phyloP scores from a whole-genome alignment of 306 rosid species.

The Albizia julibrissin region DNA sequence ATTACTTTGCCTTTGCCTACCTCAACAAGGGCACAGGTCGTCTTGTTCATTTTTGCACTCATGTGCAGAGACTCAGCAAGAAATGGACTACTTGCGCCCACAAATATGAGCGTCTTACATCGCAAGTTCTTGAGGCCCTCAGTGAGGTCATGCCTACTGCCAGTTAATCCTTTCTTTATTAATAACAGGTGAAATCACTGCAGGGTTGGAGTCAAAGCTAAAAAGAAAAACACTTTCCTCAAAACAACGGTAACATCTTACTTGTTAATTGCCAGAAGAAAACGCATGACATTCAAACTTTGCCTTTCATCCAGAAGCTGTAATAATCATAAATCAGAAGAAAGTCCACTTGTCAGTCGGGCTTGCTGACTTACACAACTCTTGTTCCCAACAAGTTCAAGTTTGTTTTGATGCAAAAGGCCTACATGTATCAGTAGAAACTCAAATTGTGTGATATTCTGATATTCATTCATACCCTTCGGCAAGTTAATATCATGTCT shows the following conservation, averaged over 20 bases:
- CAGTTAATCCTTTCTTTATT: background rate
- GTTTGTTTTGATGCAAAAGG: conserved; percentile 4
- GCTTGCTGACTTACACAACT: background rate
- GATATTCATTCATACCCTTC: conserved; percentile 57
- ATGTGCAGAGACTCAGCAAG: conserved; percentile 69
- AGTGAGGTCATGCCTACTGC: conserved; percentile 77
- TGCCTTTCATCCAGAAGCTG: conserved; percentile 89
- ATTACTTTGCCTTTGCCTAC: conserved; percentile 36
- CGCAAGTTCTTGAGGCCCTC: conserved; percentile 64
- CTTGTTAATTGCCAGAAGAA: conserved; percentile 77
- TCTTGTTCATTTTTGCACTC: conserved; percentile 59
- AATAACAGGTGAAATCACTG: background rate
- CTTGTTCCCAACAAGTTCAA: background rate
- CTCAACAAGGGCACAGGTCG: conserved; percentile 78
- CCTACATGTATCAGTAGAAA: conserved; percentile 8
- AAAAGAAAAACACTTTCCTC: background rate
- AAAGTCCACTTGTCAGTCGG: conserved; percentile 30
- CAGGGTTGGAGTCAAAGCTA: background rate
- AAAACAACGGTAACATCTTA: conserved; percentile 38
- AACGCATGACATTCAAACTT: conserved; percentile 83
- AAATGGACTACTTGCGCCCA: conserved; percentile 82
- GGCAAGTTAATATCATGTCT: conserved; percentile 62
- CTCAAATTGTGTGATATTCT: conserved; percentile 31
- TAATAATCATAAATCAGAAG: conserved; percentile 29
- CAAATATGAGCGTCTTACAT: conserved; percentile 83